Base-by-base conservation (phyloP, 805 yeast species). In the Ogataea nitratoaversa region DNA sequence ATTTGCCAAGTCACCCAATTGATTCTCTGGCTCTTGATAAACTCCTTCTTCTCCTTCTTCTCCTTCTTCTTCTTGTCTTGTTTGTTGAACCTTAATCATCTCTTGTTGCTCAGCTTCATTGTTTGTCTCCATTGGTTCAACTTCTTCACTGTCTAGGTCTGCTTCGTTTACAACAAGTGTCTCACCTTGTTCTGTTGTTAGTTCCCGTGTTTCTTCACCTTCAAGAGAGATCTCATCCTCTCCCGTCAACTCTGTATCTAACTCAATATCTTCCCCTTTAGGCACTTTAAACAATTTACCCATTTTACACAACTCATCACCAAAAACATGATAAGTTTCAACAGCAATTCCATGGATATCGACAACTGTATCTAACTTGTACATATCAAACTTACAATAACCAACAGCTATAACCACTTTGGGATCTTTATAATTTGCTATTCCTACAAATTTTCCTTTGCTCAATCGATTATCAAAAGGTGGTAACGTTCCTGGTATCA, bases 311-410 rank as follows among this genome's bases (percentile, higher is more conserved):
- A 91, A 65, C 38, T 73, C 76, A 57, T 91, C 99, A 3, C 76
- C 82, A 14, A 74, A 59, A 24, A 71, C 71, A 51, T 88, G 95
- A n/a, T 78, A 50, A 4, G 88, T 66, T 35, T 74, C 70, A 0
- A 90, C 95, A 0, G 93, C 96, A 23, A 84, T 77, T 11, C 98
- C 99, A 13, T 72, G 71, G 13, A 73, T 67, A 0, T 88, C 89
- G n/a, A 72, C 61, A 1, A 77, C 83, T 38, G 67, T 54, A 30
- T 64, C 60, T 36, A 67, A 62, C 2, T 62, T 59, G 3, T 64
- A 57, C 48, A 86, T 47, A 50, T 82, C 72, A 49, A 72, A 42
- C 30, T 63, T 49, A 44, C 84, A 77, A 9, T 70, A 56, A 2
- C 96, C 96, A 20, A 90, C 74, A 0, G 95, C 96, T 54, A 76